Percentiles rank a stretch among this genome's conserved stretches.
phyloP scores from a whole-genome alignment of 306 rosid genomes.

The Quercus ilex region DNA sequence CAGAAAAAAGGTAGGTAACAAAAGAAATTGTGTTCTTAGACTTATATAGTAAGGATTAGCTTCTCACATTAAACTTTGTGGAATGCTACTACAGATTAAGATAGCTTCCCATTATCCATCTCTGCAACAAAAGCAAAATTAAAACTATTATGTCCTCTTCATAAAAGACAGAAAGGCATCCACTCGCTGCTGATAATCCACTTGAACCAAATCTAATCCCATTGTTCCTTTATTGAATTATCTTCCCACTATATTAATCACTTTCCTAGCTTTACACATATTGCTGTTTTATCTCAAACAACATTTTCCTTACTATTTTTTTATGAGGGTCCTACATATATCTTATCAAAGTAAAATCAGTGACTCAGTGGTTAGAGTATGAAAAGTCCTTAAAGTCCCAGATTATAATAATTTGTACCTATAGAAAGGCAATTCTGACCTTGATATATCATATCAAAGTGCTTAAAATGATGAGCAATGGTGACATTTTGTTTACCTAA shows the following conservation, averaged over 20 bases:
- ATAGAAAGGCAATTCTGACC: constrained; percentile 9
- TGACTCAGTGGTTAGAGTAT: constrained; percentile 23
- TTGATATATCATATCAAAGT: neutral
- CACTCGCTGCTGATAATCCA: constrained; percentile 24
- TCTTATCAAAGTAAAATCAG: constrained; percentile 23
- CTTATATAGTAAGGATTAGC: no score
- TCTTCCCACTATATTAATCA: constrained; percentile 9
- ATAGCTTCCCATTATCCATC: no score
- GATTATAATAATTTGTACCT: constrained; percentile 6
- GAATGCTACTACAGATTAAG: no score
- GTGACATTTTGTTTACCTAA: constrained; percentile 31
- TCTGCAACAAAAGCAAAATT: neutral
- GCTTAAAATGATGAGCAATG: constrained; percentile 14
- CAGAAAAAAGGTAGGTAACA: no score
- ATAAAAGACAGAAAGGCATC: constrained; percentile 28
- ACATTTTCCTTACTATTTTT: neutral
- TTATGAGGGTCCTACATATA: constrained; percentile 29
- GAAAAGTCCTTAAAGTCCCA: constrained; percentile 7
- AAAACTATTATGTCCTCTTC: constrained; percentile 16
- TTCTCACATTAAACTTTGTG: no score
- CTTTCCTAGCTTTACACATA: constrained; percentile 1
- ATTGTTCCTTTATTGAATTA: constrained; percentile 2
- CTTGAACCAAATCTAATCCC: constrained; percentile 30
- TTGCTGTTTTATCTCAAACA: neutral
- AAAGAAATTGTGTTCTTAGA: no score